phyloP scores from a whole-genome alignment of 805 yeast species.

The Candida glaebosa region DNA sequence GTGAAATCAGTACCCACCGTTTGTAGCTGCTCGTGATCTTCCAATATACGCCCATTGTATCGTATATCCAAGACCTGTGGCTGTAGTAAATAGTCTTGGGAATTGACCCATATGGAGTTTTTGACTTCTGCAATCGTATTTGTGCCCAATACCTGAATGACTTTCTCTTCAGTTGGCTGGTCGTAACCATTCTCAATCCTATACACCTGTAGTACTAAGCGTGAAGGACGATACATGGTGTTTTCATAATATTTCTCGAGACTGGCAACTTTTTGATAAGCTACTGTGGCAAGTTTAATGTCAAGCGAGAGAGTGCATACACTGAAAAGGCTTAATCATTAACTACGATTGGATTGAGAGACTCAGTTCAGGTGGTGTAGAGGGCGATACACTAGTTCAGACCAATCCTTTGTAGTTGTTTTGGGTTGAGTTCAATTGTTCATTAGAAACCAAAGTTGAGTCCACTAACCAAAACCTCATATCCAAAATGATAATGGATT shows the following conservation, averaged over 20 bases:
- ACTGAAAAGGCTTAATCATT: no score
- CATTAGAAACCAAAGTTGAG: no score
- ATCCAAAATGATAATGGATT: no score
- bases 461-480: no score
- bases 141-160: neutral
- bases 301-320: no score
- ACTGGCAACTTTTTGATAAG: neutral
- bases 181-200: constrained; percentile 4
- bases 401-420: no score
- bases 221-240: neutral
- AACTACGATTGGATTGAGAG: no score
- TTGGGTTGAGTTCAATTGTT: no score
- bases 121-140: constrained; percentile 21
- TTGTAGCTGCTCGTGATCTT: constrained; percentile 12
- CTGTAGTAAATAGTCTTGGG: constrained; percentile 18
- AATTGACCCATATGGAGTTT: constrained; percentile 26
- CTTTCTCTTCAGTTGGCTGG: neutral
- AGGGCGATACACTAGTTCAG: no score
- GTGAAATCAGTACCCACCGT: constrained; percentile 6
- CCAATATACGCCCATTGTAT: constrained; percentile 9
- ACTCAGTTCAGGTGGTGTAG: no score
- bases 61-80: constrained; percentile 22
- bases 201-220: constrained; percentile 7
- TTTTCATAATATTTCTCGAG: no score
- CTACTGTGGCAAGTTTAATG: neutral